Percentiles rank a stretch among this genome's conserved stretches.
These are phyloP conservation scores for Leccinum aurantiacum DNA, from an alignment of 768 basidiomycete genomes.

Conservation along the genomic window DNA sequence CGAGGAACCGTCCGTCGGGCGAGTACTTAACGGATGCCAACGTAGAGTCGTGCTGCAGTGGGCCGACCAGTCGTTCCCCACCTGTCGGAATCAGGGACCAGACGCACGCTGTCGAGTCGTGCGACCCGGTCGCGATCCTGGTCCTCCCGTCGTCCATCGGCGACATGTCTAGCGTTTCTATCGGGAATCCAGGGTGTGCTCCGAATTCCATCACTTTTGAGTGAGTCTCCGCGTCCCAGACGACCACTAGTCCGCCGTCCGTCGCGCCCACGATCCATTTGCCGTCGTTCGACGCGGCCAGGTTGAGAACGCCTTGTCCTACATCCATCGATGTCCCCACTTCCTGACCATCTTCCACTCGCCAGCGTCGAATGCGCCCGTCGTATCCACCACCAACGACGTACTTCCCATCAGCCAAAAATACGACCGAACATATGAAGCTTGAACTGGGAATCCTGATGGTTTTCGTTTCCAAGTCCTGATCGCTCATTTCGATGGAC, in stretches of 20 bases:
- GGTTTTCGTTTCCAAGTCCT: neutral
- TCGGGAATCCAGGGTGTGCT: neutral
- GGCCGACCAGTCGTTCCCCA: slow-evolving; percentile 4
- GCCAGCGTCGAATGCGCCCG: slow-evolving; percentile 4
- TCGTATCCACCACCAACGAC: slow-evolving; percentile 5
- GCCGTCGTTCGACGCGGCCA: slow-evolving; percentile 6
- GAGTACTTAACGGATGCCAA: slow-evolving; percentile 17
- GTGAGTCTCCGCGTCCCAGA: slow-evolving; percentile 7
- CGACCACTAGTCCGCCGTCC: neutral
- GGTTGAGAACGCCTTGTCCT: neutral
- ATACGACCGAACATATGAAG: slow-evolving; percentile 3
- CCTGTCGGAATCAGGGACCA: slow-evolving; percentile 1
- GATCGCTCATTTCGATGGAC: neutral
- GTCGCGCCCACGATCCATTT: slow-evolving; percentile 10
- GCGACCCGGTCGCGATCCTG: slow-evolving; percentile 9
- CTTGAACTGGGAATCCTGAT: neutral
- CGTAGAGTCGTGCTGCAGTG: neutral
- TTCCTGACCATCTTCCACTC: neutral
- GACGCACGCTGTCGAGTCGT: slow-evolving; percentile 5
- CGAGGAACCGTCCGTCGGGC: slow-evolving; percentile 1
- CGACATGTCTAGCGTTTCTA: slow-evolving; percentile 10
- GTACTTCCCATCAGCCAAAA: slow-evolving; percentile 2
- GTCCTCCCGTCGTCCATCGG: slow-evolving; percentile 9
- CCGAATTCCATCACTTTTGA: neutral
- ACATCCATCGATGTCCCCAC: neutral